Evolutionary conservation across 306 rosid genomes (phyloP).

Genomic region (Cotoneaster glaucophyllus): DNA sequence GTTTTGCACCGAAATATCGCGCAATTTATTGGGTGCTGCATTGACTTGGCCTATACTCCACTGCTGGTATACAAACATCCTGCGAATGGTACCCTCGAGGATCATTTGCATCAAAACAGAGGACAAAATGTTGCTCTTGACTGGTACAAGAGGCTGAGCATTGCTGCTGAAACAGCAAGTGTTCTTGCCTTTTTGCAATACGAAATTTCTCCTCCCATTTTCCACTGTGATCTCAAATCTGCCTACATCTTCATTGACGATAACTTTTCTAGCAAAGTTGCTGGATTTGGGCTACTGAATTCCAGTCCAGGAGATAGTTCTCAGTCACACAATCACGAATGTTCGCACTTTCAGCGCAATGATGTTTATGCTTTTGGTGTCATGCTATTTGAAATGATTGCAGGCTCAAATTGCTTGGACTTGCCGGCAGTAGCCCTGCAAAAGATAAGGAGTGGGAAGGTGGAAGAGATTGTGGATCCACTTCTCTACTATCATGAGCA

Average conservation of each 20-base stretch:
- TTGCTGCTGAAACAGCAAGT: conserved; percentile 71
- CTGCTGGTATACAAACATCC: conserved; percentile 72
- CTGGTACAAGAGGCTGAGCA: conserved; percentile 69
- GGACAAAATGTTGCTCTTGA: conserved; percentile 47
- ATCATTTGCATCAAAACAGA: conserved; percentile 50
- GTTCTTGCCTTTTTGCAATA: conserved; percentile 62
- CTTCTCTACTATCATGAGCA: conserved; percentile 65
- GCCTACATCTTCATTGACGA: conserved; percentile 54
- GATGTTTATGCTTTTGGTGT: conserved; percentile 83
- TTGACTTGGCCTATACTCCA: conserved; percentile 48
- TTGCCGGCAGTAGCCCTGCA: conserved; percentile 50
- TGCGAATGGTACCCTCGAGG: conserved; percentile 64
- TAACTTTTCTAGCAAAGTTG: conserved; percentile 55
- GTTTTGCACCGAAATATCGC: conserved; percentile 57
- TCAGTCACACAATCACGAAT: conserved; percentile 20
- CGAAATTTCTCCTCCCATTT: conserved; percentile 74
- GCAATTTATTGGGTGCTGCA: conserved; percentile 68
- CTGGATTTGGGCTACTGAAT: conserved; percentile 54
- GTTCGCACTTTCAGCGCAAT: conserved; percentile 13
- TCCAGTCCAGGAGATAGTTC: conserved; percentile 24
- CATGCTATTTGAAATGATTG: conserved; percentile 67
- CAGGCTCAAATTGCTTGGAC: conserved; percentile 63
- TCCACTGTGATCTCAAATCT: conserved; percentile 66
- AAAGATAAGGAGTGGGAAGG: conserved; percentile 61
- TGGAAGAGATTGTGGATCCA: conserved; percentile 82